Evolutionary conservation across 1,284 basidiomycete genomes (phyloP).

Genomic region (Phlebopus sp.): DNA sequence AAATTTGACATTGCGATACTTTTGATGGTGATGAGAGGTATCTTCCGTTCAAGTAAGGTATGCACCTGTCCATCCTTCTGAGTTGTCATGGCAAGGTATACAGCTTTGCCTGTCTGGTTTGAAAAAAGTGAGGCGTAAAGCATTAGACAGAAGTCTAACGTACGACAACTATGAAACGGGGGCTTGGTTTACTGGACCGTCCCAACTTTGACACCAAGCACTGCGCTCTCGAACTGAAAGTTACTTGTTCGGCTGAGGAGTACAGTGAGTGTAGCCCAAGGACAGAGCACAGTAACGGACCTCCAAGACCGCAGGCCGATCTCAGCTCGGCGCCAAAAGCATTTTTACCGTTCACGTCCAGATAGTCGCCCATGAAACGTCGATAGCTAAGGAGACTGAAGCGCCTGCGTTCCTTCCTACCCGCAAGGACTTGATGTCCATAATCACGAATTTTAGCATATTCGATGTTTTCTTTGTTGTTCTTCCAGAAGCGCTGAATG

Average conservation of each 20-base stretch:
- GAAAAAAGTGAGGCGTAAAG: conserved; percentile 3
- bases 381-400: conserved; percentile 94
- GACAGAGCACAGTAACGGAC: conserved; percentile 44
- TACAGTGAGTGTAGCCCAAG: conserved; percentile 2
- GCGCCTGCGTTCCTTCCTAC: conserved; percentile 90
- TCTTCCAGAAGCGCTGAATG: conserved; percentile 98
- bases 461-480: conserved; percentile 91
- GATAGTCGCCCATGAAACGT: conserved; percentile 96
- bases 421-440: conserved; percentile 88
- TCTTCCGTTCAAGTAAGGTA: conserved; percentile 82
- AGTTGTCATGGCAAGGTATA: conserved; percentile 78
- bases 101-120: conserved; percentile 80
- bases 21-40: conserved; percentile 85
- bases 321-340: conserved; percentile 80
- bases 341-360: conserved; percentile 84
- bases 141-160: conserved; percentile 31
- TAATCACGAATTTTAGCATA: conserved; percentile 91
- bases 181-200: conserved; percentile 90
- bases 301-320: conserved; percentile 69
- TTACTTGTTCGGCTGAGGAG: conserved; percentile 64
- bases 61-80: conserved; percentile 61
- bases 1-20: conserved; percentile 84
- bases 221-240: conserved; percentile 86
- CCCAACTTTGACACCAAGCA: conserved; percentile 84
- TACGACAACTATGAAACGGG: conserved; percentile 89